A percentile compares a stretch with the other conserved stretches of the same genome.
phyloP scores from a whole-genome alignment of 352 stramenopile genomes.

The Halophytophthora polymorphica region DNA sequence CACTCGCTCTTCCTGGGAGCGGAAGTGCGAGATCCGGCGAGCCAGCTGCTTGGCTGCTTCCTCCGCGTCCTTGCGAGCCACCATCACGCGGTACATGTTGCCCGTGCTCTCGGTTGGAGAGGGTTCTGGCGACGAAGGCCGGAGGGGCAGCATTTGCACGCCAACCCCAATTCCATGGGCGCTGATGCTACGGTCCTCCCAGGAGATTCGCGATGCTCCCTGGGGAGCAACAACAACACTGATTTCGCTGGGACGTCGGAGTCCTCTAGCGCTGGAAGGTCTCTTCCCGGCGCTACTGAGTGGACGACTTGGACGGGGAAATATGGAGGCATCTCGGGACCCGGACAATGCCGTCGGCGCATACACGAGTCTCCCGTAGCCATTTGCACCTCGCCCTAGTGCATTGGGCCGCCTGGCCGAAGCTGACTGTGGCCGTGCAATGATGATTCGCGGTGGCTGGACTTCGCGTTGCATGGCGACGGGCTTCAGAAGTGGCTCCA shows the following conservation, averaged over 20 bases:
- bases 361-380: background rate
- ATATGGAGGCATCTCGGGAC: constrained; percentile 6
- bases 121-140: background rate
- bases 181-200: background rate
- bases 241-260: constrained; percentile 8
- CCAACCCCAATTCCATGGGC: background rate
- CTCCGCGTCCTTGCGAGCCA: constrained; percentile 52
- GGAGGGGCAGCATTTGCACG: background rate
- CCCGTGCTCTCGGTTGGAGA: constrained; percentile 1
- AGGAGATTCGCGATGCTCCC: constrained; percentile 1
- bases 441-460: constrained; percentile 23
- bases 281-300: constrained; percentile 6
- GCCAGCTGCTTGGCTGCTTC: constrained; percentile 44
- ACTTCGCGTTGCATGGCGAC: constrained; percentile 12
- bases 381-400: background rate
- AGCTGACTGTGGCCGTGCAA: constrained; percentile 24
- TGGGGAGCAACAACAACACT: background rate
- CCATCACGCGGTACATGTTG: constrained; percentile 43
- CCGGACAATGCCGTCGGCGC: constrained; percentile 1
- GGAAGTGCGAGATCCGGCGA: constrained; percentile 49
- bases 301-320: constrained; percentile 7
- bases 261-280: constrained; percentile 18
- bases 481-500: background rate
- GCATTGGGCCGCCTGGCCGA: constrained; percentile 6
- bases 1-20: constrained; percentile 50